A percentile compares a stretch with the other conserved stretches of the same genome.
Evolutionary conservation across 2,329 filamentous ascomycete genomes (phyloP).

Genomic region (Davidsoniella eucalypti): DNA sequence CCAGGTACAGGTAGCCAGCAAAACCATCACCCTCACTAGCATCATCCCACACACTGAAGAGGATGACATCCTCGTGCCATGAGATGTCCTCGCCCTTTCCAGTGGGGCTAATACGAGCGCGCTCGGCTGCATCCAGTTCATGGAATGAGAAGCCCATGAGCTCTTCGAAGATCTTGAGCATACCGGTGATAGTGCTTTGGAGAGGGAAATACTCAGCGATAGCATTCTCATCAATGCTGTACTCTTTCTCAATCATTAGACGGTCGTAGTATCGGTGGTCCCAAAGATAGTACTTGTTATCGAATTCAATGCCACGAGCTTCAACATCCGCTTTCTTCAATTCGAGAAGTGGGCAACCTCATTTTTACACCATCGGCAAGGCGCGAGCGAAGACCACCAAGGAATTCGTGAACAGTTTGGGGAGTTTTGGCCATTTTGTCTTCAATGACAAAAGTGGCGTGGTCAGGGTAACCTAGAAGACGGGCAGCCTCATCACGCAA

Average conservation of each 20-base stretch:
- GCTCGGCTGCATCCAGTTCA: slow-evolving; percentile 50
- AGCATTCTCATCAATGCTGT: slow-evolving; percentile 60
- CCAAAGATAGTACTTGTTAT: slow-evolving; percentile 67
- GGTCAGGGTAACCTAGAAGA: slow-evolving; percentile 59
- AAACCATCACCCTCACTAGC: slow-evolving; percentile 53
- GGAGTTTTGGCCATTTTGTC: slow-evolving; percentile 76
- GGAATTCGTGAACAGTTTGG: slow-evolving; percentile 54
- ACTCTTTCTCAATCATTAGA: slow-evolving; percentile 66
- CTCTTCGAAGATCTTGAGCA: slow-evolving; percentile 72
- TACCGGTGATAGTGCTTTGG: slow-evolving; percentile 53
- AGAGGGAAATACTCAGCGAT: slow-evolving; percentile 78
- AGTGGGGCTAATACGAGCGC: slow-evolving; percentile 46
- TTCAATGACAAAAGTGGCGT: slow-evolving; percentile 60
- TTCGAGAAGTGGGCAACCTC: slow-evolving; percentile 54
- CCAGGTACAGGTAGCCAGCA: slow-evolving; percentile 68
- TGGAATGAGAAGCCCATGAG: slow-evolving; percentile 68
- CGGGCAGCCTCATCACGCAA: slow-evolving; percentile 65
- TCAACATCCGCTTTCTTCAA: slow-evolving; percentile 57
- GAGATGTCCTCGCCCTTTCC: slow-evolving; percentile 54
- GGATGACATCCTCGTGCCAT: slow-evolving; percentile 70
- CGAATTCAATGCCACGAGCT: slow-evolving; percentile 39
- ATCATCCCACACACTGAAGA: slow-evolving; percentile 74
- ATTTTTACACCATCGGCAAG: slow-evolving; percentile 49
- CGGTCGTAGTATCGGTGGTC: slow-evolving; percentile 68
- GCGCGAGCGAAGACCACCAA: slow-evolving; percentile 50